phyloP scores from a whole-genome alignment of 305 asterid species.

The Petunia hybrid region DNA sequence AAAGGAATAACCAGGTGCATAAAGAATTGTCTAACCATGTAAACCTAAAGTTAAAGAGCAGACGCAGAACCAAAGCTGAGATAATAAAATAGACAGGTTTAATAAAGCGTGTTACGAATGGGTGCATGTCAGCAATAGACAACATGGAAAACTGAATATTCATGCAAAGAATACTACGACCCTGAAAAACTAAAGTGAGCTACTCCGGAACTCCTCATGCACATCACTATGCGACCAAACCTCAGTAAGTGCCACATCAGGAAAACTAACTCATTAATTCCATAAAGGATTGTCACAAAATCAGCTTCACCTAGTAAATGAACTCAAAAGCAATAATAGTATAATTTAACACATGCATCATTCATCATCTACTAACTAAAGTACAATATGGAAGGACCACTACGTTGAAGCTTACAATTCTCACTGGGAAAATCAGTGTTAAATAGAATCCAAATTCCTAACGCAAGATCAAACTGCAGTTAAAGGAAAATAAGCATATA shows the following conservation, averaged over 20 bases:
- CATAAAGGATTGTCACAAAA: background rate
- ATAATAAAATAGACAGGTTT: background rate
- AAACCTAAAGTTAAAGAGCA: background rate
- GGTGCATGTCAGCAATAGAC: background rate
- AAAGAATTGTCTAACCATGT: background rate
- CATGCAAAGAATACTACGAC: background rate
- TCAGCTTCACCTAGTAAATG: background rate
- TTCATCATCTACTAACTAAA: background rate
- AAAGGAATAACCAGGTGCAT: background rate
- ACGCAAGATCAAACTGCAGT: background rate
- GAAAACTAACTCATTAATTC: background rate
- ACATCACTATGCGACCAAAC: background rate
- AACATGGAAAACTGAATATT: background rate
- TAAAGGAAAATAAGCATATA: background rate
- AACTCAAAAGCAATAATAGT: no score
- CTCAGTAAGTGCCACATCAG: background rate
- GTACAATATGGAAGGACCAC: background rate
- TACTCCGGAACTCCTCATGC: background rate
- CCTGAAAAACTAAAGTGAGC: background rate
- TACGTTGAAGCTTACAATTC: background rate
- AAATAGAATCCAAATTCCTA: background rate
- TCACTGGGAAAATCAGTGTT: background rate
- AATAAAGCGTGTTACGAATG: background rate
- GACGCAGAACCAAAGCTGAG: background rate
- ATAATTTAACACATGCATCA: background rate